These are phyloP conservation scores for Ceratocystis cacaofunesta DNA, from an alignment of 2,329 filamentous ascomycete genomes.

Conservation along the genomic window DNA sequence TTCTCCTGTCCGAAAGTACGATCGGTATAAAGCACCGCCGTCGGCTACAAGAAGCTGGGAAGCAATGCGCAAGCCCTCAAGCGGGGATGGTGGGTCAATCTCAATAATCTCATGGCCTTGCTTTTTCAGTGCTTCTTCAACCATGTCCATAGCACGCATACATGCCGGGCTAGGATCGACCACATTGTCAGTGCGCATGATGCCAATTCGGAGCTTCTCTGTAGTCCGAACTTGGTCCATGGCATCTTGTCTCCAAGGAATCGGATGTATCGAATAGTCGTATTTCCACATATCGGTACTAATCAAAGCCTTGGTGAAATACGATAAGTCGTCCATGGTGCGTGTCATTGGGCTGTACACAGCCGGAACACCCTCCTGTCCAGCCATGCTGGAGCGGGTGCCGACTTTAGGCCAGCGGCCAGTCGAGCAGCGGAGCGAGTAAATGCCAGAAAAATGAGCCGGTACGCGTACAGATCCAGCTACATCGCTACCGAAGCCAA, in stretches of 20 bases:
- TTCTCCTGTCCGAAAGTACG: conserved; percentile 62
- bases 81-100: conserved; percentile 50
- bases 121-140: conserved; percentile 50
- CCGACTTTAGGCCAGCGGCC: conserved; percentile 82
- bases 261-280: conserved; percentile 69
- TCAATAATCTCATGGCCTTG: conserved; percentile 63
- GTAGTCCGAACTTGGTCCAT: conserved; percentile 45
- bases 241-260: conserved; percentile 57
- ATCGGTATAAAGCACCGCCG: conserved; percentile 65
- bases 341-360: conserved; percentile 89
- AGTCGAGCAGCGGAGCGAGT: conserved; percentile 72
- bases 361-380: conserved; percentile 76
- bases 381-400: conserved; percentile 75
- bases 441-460: conserved; percentile 81
- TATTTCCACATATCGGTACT: conserved; percentile 79
- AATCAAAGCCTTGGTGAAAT: conserved; percentile 68
- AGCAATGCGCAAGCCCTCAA: conserved; percentile 61
- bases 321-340: conserved; percentile 65
- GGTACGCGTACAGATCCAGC: conserved; percentile 77
- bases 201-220: conserved; percentile 53
- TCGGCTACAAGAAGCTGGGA: conserved; percentile 73
- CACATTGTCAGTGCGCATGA: conserved; percentile 67
- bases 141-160: conserved; percentile 55
- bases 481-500: conserved; percentile 83
- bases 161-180: conserved; percentile 81